phyloP scores from a whole-genome alignment of 768 basidiomycete species.

The Paxillus rubicundulus region DNA sequence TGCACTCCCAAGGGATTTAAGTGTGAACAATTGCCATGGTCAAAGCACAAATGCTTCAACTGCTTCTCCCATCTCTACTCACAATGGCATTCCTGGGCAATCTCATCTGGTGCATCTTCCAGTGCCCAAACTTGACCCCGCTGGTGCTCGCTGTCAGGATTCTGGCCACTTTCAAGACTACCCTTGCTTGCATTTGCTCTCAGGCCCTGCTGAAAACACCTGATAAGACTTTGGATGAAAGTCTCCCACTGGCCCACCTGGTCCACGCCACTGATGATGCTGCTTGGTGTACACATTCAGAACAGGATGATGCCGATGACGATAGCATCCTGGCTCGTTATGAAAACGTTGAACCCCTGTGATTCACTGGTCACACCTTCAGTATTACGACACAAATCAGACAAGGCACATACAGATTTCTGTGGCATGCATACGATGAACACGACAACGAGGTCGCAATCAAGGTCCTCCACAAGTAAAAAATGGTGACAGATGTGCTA shows the following conservation, averaged over 20 bases:
- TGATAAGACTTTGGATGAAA: too few species aligned
- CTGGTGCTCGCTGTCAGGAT: neutral
- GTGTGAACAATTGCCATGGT: neutral
- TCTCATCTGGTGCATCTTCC: neutral
- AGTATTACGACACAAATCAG: conserved; percentile 7
- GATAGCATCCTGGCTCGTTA: neutral
- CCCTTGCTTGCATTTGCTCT: too few species aligned
- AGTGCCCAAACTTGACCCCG: neutral
- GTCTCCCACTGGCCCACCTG: neutral
- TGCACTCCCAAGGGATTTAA: neutral
- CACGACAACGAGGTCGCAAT: too few species aligned
- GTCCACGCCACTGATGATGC: neutral
- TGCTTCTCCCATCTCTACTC: neutral
- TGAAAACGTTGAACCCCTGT: neutral
- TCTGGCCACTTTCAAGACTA: too few species aligned
- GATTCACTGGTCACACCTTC: conserved; percentile 9
- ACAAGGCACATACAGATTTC: too few species aligned
- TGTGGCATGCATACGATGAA: neutral
- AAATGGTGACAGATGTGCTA: neutral
- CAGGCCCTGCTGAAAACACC: too few species aligned
- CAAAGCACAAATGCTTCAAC: neutral
- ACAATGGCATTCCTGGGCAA: neutral
- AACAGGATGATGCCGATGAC: neutral
- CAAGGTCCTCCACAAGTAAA: neutral
- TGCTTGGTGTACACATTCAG: neutral